These are phyloP conservation scores for Pyrenopolyporus hunteri DNA, from an alignment of 495 filamentous ascomycete species.

Conservation along the genomic window DNA sequence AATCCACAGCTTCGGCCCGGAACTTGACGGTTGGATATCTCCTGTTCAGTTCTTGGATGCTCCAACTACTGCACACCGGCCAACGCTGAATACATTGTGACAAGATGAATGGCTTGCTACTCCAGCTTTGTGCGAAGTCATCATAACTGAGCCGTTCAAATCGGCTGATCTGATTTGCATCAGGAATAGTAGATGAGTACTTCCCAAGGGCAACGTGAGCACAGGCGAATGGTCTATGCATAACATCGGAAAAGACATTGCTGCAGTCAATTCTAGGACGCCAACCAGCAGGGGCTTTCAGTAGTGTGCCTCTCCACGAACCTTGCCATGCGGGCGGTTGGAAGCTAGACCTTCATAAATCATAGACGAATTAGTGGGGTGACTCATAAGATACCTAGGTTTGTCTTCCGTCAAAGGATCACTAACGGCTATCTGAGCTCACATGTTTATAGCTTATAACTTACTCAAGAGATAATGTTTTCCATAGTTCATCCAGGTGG, in stretches of 20 bases:
- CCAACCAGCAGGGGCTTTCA: slow-evolving; percentile 62
- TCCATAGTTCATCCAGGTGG: slow-evolving; percentile 89
- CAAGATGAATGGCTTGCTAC: slow-evolving; percentile 83
- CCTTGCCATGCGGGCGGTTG: slow-evolving; percentile 73
- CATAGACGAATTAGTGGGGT: slow-evolving; percentile 23
- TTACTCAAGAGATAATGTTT: slow-evolving; percentile 83
- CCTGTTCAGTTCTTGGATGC: slow-evolving; percentile 63
- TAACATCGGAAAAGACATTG: slow-evolving; percentile 85
- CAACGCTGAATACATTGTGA: slow-evolving; percentile 83
- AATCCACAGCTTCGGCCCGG: slow-evolving; percentile 92
- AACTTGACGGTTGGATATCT: slow-evolving; percentile 73
- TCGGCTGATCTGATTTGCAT: slow-evolving; percentile 72
- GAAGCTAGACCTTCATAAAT: slow-evolving; percentile 28
- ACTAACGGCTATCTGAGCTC: slow-evolving; percentile 4
- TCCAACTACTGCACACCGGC: slow-evolving; percentile 81
- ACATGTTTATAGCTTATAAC: slow-evolving; percentile 46
- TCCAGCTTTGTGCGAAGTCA: slow-evolving; percentile 79
- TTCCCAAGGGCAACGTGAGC: slow-evolving; percentile 71
- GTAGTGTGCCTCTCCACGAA: slow-evolving; percentile 83
- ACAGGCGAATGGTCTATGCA: slow-evolving; percentile 92
- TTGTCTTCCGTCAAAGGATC: not conserved
- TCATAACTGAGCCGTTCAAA: slow-evolving; percentile 69
- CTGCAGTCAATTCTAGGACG: slow-evolving; percentile 67
- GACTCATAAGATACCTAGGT: slow-evolving; percentile 35
- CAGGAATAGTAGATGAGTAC: slow-evolving; percentile 74